These are phyloP conservation scores for Bipolaris bicolor DNA, from an alignment of 2,329 filamentous ascomycete species.

Conservation along the genomic window DNA sequence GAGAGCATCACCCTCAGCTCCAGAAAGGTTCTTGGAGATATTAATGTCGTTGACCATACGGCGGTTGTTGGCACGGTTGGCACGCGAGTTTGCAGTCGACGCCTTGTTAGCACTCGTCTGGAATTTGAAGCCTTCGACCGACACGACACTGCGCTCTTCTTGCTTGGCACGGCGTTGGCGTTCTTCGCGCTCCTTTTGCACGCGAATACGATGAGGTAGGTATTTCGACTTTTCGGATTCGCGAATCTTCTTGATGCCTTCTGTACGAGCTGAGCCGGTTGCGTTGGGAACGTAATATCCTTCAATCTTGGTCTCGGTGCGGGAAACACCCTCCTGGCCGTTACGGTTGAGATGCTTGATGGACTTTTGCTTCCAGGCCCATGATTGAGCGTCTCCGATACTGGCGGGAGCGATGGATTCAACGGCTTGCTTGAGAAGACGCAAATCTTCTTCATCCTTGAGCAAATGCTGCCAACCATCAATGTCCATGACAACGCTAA, in stretches of 20 bases:
- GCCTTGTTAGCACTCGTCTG: slow-evolving; percentile 74
- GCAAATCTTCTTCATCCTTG: slow-evolving; percentile 72
- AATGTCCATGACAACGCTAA: slow-evolving; percentile 68
- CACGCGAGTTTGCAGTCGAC: slow-evolving; percentile 87
- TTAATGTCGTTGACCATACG: slow-evolving; percentile 94
- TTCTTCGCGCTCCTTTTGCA: slow-evolving; percentile 88
- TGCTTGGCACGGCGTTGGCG: slow-evolving; percentile 77
- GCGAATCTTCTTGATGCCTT: slow-evolving; percentile 92
- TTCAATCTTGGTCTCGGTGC: slow-evolving; percentile 61
- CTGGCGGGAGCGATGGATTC: slow-evolving; percentile 54
- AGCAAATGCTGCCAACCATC: slow-evolving; percentile 72
- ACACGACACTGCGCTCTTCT: slow-evolving; percentile 55
- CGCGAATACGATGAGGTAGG: slow-evolving; percentile 94
- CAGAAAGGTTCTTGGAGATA: slow-evolving; percentile 78
- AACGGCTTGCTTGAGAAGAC: slow-evolving; percentile 61
- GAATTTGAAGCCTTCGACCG: slow-evolving; percentile 60
- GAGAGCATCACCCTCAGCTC: slow-evolving; percentile 82
- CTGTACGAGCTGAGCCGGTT: slow-evolving; percentile 86
- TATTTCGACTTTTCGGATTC: slow-evolving; percentile 99
- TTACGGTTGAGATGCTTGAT: slow-evolving; percentile 71
- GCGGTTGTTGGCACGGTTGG: slow-evolving; percentile 93
- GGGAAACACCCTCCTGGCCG: slow-evolving; percentile 61
- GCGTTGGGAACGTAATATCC: slow-evolving; percentile 84
- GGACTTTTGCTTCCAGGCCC: slow-evolving; percentile 75
- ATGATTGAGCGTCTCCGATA: slow-evolving; percentile 65